A percentile compares a stretch with the other conserved stretches of the same genome.
Evolutionary conservation across 352 stramenopile genomes (phyloP).

Genomic region (Globisporangium cylindrosporum): DNA sequence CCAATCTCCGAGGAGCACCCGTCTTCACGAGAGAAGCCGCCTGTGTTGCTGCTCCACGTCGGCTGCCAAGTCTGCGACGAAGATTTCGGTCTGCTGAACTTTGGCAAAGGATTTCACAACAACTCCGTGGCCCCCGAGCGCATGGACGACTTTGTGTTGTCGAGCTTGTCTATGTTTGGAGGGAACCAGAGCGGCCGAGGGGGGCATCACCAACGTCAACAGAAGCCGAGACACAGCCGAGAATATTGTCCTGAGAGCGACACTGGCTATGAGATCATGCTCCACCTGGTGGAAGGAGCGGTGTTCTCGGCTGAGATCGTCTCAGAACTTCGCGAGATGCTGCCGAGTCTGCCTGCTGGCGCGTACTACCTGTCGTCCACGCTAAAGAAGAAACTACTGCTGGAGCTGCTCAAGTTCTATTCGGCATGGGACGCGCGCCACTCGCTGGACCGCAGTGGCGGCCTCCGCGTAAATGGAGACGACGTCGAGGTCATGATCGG

Average conservation of each 20-base stretch:
- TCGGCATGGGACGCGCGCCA: slow-evolving; percentile 22
- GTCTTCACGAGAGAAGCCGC: no score
- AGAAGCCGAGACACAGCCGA: not conserved
- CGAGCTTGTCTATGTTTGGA: slow-evolving; percentile 20
- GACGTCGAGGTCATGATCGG: slow-evolving; percentile 40
- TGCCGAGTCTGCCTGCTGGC: slow-evolving; percentile 46
- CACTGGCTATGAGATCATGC: not conserved
- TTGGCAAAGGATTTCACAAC: no score
- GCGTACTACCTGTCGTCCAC: slow-evolving; percentile 47
- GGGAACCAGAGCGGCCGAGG: slow-evolving; percentile 6
- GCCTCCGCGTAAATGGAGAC: slow-evolving; percentile 2
- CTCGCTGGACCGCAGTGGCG: slow-evolving; percentile 6
- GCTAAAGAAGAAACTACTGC: slow-evolving; percentile 41
- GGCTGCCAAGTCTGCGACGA: no score
- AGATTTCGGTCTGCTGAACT: no score
- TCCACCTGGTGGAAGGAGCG: slow-evolving; percentile 42
- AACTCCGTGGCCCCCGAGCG: slow-evolving; percentile 23
- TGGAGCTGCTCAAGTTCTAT: slow-evolving; percentile 62
- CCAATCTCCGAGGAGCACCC: no score
- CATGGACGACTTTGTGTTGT: slow-evolving; percentile 44
- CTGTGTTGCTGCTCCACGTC: no score
- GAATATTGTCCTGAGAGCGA: not conserved
- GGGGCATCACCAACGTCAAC: not conserved
- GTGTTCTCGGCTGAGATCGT: slow-evolving; percentile 43
- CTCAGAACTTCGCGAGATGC: slow-evolving; percentile 37